Evolutionary conservation across 2,329 filamentous ascomycete genomes (phyloP).

Genomic region (Dothidotthia symphoricarpi): DNA sequence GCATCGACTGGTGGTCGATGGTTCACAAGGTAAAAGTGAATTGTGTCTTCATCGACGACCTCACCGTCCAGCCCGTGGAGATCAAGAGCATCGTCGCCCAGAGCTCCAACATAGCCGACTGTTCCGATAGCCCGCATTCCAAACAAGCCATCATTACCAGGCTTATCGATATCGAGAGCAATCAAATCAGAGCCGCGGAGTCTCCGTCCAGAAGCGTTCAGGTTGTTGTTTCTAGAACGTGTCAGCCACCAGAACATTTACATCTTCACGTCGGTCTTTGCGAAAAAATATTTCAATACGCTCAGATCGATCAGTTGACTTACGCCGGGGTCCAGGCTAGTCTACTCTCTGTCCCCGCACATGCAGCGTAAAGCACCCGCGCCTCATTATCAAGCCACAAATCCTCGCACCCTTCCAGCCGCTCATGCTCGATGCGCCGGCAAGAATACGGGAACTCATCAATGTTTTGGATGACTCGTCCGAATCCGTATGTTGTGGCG

Average conservation of each 20-base stretch:
- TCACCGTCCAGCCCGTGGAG: constrained; percentile 29
- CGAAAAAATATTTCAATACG: background rate
- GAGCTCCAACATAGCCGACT: constrained; percentile 21
- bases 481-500: constrained; percentile 21
- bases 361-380: constrained; percentile 31
- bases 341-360: constrained; percentile 21
- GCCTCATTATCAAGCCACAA: constrained; percentile 31
- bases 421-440: constrained; percentile 22
- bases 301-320: constrained; percentile 1
- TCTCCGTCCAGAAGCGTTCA: constrained; percentile 25
- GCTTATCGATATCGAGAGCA: constrained; percentile 30
- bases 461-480: constrained; percentile 26
- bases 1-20: constrained; percentile 27
- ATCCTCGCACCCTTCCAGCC: constrained; percentile 32
- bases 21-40: constrained; percentile 32
- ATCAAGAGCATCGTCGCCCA: constrained; percentile 22
- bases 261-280: background rate
- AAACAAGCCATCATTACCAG: constrained; percentile 24
- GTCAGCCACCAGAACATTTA: too few relatives aligned
- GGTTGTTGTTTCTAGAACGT: constrained; percentile 10
- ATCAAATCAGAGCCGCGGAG: constrained; percentile 26
- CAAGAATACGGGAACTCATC: constrained; percentile 32
- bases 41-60: constrained; percentile 21
- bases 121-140: constrained; percentile 23
- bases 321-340: constrained; percentile 30